A percentile compares a stretch with the other conserved stretches of the same genome.
phyloP scores from a whole-genome alignment of 768 basidiomycete species.

The Boletus coccyginus region DNA sequence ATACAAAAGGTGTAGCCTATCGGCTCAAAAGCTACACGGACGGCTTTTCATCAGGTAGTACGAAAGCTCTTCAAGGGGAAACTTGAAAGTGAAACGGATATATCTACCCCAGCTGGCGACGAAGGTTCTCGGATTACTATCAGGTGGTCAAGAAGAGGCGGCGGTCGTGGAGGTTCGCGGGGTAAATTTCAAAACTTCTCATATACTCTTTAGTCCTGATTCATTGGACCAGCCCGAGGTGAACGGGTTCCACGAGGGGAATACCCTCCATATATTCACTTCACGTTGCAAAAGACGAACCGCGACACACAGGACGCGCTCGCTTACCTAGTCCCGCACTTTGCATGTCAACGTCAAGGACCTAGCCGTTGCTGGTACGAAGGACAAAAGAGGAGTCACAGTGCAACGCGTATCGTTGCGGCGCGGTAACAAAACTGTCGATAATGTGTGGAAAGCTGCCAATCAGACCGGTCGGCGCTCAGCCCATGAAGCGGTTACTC shows the following conservation, averaged over 20 bases:
- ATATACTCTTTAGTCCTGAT: background rate
- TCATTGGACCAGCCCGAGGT: slow-evolving; percentile 25
- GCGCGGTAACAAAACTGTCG: slow-evolving; percentile 71
- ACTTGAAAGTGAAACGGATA: slow-evolving; percentile 80
- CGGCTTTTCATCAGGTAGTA: slow-evolving; percentile 76
- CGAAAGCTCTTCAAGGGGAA: slow-evolving; percentile 81
- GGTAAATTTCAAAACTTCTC: slow-evolving; percentile 13
- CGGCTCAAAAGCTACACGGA: slow-evolving; percentile 73
- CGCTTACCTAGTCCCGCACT: slow-evolving; percentile 68
- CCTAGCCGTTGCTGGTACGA: slow-evolving; percentile 90
- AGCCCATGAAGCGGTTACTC: slow-evolving; percentile 53
- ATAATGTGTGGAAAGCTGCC: slow-evolving; percentile 80
- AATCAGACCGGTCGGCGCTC: slow-evolving; percentile 67
- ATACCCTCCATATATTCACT: slow-evolving; percentile 89
- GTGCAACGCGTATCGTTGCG: slow-evolving; percentile 85
- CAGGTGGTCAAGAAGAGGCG: slow-evolving; percentile 64
- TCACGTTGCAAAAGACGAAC: slow-evolving; percentile 96
- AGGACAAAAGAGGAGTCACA: slow-evolving; percentile 97
- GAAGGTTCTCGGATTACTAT: slow-evolving; percentile 77
- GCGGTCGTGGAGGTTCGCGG: slow-evolving; percentile 44
- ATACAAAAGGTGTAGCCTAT: slow-evolving; percentile 60
- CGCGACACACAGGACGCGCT: slow-evolving; percentile 96
- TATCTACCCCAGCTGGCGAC: slow-evolving; percentile 44
- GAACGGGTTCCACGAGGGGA: slow-evolving; percentile 55
- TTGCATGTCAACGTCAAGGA: slow-evolving; percentile 80